Evolutionary conservation across 1,284 basidiomycete species (phyloP), one percentile per base, ranked within the genome.

Genomic region (Erythrobasidium hasegawianum): DNA sequence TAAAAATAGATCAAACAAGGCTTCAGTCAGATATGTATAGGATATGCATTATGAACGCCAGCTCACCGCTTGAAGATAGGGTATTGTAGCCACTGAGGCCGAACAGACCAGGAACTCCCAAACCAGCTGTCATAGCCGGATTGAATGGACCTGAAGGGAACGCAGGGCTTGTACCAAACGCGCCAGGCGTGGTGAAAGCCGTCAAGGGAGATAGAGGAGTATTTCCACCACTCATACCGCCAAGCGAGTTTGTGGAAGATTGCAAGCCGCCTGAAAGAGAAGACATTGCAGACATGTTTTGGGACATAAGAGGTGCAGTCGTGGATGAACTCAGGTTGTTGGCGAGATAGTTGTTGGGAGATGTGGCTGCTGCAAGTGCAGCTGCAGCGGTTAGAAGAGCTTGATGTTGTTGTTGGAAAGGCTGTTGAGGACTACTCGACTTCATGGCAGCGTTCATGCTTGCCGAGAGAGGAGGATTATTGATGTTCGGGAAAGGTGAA

Each of bases 241-340:
- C 33, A 33, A 33, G 33, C 33, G 33, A 33, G 16, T 47, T 47
- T 18, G 43, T 47, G 14, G n/a, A 47, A 24, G 43, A 47, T 64
- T 68, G 40, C 69, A 53, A 56, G 57, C 43, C 67, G 24, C 67
- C 69, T 43, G 68, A 70, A 43, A 57, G 54, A 24, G 69, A 68
- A 29, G 69, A 70, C 58, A 68, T 70, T 2, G 69, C 67, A 40
- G 69, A 60, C 29, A 65, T 67, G 38, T 64, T 64, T 53, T 67
- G 50, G 11, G 57, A 53, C 29, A 67, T 40, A 22, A 65, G 59
- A n/a, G 67, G 57, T 38, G 69, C 59, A 40, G 61, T 24, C 49
- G 38, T 66, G 65, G 49, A 50, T 65, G 18, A 58, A 45, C 47
- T 65, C 43, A 45, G 33, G 33, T 33, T 38, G 52, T 29, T 54